phyloP scores from a whole-genome alignment of 441 rosid genomes.

The Brassica hybrid region DNA sequence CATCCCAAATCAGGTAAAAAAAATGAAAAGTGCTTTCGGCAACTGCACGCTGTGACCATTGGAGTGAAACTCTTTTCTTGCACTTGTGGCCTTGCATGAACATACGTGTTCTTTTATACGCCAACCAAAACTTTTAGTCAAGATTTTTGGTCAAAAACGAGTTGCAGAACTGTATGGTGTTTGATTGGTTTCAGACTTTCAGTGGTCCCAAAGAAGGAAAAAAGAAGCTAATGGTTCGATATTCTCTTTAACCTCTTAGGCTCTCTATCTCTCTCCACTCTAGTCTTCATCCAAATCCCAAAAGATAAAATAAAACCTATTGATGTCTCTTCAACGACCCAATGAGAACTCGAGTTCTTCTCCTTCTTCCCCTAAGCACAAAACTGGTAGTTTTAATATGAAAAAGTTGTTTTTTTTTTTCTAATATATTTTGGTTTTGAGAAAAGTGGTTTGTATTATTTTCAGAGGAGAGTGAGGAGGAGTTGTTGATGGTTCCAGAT shows the following conservation, averaged over 20 bases:
- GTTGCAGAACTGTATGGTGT: slow-evolving; percentile 27
- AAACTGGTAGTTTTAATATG: slow-evolving; percentile 45
- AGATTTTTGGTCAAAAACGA: background rate
- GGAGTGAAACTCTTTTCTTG: slow-evolving; percentile 16
- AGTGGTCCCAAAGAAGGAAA: slow-evolving; percentile 32
- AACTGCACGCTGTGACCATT: slow-evolving; percentile 1
- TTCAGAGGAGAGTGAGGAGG: slow-evolving; percentile 74
- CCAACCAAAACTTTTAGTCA: slow-evolving; percentile 22
- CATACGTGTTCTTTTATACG: slow-evolving; percentile 38
- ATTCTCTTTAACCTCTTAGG: slow-evolving; percentile 12
- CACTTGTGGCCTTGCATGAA: slow-evolving; percentile 33
- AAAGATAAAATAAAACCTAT: background rate
- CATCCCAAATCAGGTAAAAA: background rate
- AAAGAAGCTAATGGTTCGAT: slow-evolving; percentile 9
- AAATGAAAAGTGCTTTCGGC: too few relatives aligned
- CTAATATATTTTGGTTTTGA: background rate
- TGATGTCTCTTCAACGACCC: slow-evolving; percentile 45
- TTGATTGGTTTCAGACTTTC: slow-evolving; percentile 1
- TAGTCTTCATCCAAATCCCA: slow-evolving; percentile 23
- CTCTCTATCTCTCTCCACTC: background rate
- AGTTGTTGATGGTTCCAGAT: slow-evolving; percentile 72
- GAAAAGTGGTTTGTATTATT: background rate
- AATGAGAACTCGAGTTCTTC: slow-evolving; percentile 37
- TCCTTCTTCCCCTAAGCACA: slow-evolving; percentile 35
- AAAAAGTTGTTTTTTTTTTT: background rate